Evolutionary conservation across 257 asterid species (phyloP), one percentile per base, ranked within the genome.

Genomic region (Salvia rosmarinus): DNA sequence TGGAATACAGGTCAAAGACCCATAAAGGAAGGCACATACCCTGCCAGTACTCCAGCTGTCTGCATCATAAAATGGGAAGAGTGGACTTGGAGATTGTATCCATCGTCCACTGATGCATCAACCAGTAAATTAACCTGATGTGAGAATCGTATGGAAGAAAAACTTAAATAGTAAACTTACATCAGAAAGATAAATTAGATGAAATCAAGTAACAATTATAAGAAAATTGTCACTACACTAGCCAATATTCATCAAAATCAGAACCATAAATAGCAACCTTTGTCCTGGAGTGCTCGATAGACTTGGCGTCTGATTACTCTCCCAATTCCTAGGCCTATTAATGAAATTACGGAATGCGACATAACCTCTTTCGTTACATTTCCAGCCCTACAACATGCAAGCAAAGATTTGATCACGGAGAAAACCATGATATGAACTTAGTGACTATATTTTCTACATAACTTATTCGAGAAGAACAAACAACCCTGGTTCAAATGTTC

Each of bases 41-140:
- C 84, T 77, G 82, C 84, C 67, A 61, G 80, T 66, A 78, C 85
- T 87, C 95, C 92, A 88, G 83, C 86, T 85, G 72, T 91, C 97
- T 19, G 80, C 84, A 55, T 95, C 97, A 55, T 79, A 69, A 57
- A 80, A 67, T 25, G 75, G 88, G 78, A 92, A 81, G 62, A 80
- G 85, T 70, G 92, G 88, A 80, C 87, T 83, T 75, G 90, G 79
- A 85, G 96, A 83, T 76, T 90, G 76, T 57, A 77, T 55, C 97
- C 97, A 95, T 67, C 92, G 90, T 77, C 94, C 97, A 83, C 99
- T 95, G 97, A 85, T 86, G 92, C 93, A 89, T 90, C 98, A 90
- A 90, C 90, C 92, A 89, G 95, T 84, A 93, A 93, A 90, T 85
- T 82, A 90, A 70, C 97, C 95, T 87, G 98, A 86, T 89, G 95